Conservation (phyloP, 208 protist genomes). For the Crithidia acanthocephali region DNA sequence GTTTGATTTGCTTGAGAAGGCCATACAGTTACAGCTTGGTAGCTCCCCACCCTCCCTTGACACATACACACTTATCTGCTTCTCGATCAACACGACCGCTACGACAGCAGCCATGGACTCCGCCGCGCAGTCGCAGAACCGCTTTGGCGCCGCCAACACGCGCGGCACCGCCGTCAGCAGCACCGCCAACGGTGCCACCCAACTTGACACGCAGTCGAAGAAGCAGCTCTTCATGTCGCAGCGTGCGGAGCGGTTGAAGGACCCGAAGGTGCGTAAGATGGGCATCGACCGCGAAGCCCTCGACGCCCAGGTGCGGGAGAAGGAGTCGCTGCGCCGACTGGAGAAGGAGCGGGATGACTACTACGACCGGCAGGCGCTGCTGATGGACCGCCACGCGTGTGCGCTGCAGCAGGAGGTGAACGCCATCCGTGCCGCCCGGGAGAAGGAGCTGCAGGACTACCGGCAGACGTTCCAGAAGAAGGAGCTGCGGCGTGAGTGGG, state of each 20-base stretch:
- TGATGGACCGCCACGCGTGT: conserved; percentile 89
- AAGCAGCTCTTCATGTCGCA: conserved; percentile 89
- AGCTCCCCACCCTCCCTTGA: too few relatives aligned
- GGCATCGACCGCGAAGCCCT: conserved; percentile 92
- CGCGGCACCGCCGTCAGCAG: conserved; percentile 3
- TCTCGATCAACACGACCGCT: too few relatives aligned
- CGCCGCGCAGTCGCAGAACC: conserved; percentile 8
- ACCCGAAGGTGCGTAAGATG: conserved; percentile 92
- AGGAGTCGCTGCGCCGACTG: conserved; percentile 73
- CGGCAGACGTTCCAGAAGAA: conserved; percentile 89
- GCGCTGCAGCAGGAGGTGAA: conserved; percentile 91
- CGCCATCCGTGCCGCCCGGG: conserved; percentile 67
- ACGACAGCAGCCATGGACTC: conserved; percentile 18
- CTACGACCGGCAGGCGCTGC: conserved; percentile 88
- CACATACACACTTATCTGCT: conserved; percentile 1
- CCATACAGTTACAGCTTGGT: too few relatives aligned
- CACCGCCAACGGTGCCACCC: conserved; percentile 11
- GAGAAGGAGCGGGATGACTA: conserved; percentile 90
- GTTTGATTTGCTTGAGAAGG: too few relatives aligned
- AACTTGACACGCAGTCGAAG: conserved; percentile 52
- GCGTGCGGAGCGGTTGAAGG: conserved; percentile 87
- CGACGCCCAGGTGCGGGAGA: conserved; percentile 92
- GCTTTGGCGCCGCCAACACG: conserved; percentile 16
- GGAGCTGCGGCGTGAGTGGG: conserved; percentile 84
- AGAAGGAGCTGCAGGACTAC: conserved; percentile 87